Percentiles rank a stretch among this genome's conserved stretches.
These are phyloP conservation scores for Ceratobasidium papillatum DNA, from an alignment of 1,284 basidiomycete genomes.

Conservation along the genomic window DNA sequence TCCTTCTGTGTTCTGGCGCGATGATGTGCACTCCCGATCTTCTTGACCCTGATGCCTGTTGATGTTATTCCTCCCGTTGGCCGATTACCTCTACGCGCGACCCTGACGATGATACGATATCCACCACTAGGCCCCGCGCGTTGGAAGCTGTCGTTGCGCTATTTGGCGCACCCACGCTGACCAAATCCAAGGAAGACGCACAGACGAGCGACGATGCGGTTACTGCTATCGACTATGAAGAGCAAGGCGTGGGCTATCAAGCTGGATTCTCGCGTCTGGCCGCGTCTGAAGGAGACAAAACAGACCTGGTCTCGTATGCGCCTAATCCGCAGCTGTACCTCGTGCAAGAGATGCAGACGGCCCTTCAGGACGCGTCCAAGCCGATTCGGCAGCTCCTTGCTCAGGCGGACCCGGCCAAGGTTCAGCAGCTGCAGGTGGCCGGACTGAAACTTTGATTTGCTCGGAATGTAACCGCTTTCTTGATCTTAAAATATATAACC, in stretches of 20 bases:
- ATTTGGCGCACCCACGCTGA: slow-evolving; percentile 15
- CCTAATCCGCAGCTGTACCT: slow-evolving; percentile 11
- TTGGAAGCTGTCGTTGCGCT: slow-evolving; percentile 20
- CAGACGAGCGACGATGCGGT: slow-evolving; percentile 60
- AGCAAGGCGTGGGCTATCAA: slow-evolving; percentile 89
- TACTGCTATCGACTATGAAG: slow-evolving; percentile 88
- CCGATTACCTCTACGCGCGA: slow-evolving; percentile 14
- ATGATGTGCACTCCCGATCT: neutral
- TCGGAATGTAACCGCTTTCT: neutral
- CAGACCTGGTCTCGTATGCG: slow-evolving; percentile 55
- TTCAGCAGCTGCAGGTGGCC: neutral
- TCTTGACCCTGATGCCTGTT: neutral
- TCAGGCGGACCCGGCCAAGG: slow-evolving; percentile 1
- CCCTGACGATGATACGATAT: neutral
- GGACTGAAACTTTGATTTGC: slow-evolving; percentile 14
- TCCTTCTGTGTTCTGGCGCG: neutral
- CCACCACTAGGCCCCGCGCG: slow-evolving; percentile 10
- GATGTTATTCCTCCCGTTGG: neutral
- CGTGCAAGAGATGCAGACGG: neutral
- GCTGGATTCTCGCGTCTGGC: slow-evolving; percentile 91
- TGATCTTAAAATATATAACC: neutral
- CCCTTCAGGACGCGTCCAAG: slow-evolving; percentile 14
- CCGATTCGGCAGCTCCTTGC: slow-evolving; percentile 6
- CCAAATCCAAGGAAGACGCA: slow-evolving; percentile 24
- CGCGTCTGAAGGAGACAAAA: slow-evolving; percentile 63